Base-by-base conservation (phyloP, 306 rosid species). In the Arachis stenosperma region DNA sequence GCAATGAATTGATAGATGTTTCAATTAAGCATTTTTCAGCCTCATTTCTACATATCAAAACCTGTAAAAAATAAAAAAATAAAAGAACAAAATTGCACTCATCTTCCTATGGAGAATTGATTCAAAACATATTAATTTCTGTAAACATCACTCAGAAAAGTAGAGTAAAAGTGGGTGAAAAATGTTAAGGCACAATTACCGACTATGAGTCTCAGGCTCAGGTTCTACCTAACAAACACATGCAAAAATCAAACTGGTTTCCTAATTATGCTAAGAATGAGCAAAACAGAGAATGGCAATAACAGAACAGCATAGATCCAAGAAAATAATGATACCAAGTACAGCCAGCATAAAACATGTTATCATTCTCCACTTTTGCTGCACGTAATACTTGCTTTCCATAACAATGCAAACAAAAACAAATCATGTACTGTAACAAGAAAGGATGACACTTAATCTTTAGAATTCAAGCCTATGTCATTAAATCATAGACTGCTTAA, bases 1-100 rank as follows among this genome's bases (percentile, higher is more conserved):
- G 90, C 54, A 94, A 81, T 40, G 99, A 94, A 82, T 94, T 94
- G 64, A 94, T 89, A 40, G 97, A 94, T n/a, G 99, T 91, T 86
- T 94, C 99, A 11, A 89, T 88, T 65, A 94, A 87, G 80, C 97
- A 94, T 68, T 94, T 94, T 75, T 94, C 99, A 42, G 97, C 93
- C 85, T 91, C 99, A 69, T 94, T 94, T 81, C 97, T 80, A 74
- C 97, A 91, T 77, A 94, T 91, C 90, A 91, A 80, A 82, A 91
- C 91, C 97, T 94, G 87, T 37, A 77, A 81, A 13, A 13, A 86
- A 22, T 22, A 33, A 2, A 33, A 33, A 33, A 33, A 33, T 33
- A 33, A 33, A 33, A 33, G 27, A 1, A 22, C 4, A 71, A 55
- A 78, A 62, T 63, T 72, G 57, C 48, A 65, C 46, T 9, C 11